Base-by-base conservation (phyloP, 352 stramenopile genomes). In the Nothophytophthora sp. region DNA sequence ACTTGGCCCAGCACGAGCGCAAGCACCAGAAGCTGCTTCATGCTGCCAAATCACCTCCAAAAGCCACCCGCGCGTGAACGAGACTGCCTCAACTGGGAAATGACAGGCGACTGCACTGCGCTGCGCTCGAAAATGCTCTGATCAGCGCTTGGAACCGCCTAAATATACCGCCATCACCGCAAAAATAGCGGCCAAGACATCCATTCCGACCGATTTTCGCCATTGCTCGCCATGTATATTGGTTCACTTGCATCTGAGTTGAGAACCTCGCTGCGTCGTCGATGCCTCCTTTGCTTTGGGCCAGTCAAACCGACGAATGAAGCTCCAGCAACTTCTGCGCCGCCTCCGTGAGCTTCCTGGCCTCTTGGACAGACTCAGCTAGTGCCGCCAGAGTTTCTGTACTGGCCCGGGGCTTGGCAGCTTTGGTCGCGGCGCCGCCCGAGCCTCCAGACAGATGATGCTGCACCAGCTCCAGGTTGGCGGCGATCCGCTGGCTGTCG, bases 391-490 rank as follows among this genome's bases (percentile, higher is more conserved):
- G 25, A 1, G 64, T 78, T 29, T 74, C 42, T 24, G 47, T 25
- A 33, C 46, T 70, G 13, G 57, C 44, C 1, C 44, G 45, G 4
- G 45, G 53, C 19, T 42, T 46, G 12, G 29, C 27, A 29, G 39
- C 32, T 34, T 72, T 49, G 16, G 47, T 28, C 1, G 3, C 19
- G 4, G 16, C 20, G 37, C 15, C 37, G 11, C 39, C 4, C 5
- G 41, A 35, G 1, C 12, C 40, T 16, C 22, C 51, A 11, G 24
- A 13, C 13, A 90, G 60, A 25, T 90, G 75, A 0, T 71, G 63
- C 10, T 82, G 48, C 3, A 88, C 37, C 35, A 88, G 65, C 39
- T 68, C 53, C 37, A 90, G 43, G 24, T 90, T 88, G 11, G 27
- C 48, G 8, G 55, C 37, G 12, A 88, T 51, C 22, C 54, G 59